A percentile compares a stretch with the other conserved stretches of the same genome.
Conservation (phyloP, 306 rosid species). For the Fragaria vesca region DNA sequence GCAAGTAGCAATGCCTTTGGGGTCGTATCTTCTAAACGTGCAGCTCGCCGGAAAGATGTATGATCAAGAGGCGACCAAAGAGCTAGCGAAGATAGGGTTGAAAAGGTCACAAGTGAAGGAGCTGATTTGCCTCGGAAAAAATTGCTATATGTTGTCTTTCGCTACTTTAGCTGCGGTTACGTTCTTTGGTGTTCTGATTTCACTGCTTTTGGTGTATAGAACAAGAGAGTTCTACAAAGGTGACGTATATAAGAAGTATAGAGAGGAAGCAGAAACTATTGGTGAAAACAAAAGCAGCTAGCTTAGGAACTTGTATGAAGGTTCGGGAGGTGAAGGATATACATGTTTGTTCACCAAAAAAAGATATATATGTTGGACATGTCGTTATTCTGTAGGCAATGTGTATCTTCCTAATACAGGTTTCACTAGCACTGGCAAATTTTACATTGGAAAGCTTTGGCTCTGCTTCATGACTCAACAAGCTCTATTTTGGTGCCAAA, state of each 20-base stretch:
- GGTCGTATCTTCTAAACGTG: constrained; percentile 9
- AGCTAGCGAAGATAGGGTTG: constrained; percentile 29
- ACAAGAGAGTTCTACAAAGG: constrained; percentile 20
- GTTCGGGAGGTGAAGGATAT: background rate
- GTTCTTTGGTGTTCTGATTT: constrained; percentile 9
- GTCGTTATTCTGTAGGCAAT: too few species aligned
- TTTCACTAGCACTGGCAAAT: too few species aligned
- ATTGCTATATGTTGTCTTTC: constrained; percentile 30
- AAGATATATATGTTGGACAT: too few species aligned
- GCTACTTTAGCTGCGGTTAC: background rate
- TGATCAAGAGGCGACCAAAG: constrained; percentile 14
- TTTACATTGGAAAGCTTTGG: too few species aligned
- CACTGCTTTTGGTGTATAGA: constrained; percentile 11
- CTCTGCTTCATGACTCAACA: too few species aligned
- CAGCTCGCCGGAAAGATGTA: constrained; percentile 10
- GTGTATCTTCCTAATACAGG: too few species aligned
- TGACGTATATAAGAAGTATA: constrained; percentile 18
- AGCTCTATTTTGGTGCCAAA: too few species aligned
- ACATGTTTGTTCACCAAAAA: too few species aligned
- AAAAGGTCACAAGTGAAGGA: constrained; percentile 31
- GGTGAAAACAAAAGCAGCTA: background rate
- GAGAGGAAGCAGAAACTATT: background rate
- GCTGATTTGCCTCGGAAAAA: constrained; percentile 33
- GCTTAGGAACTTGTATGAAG: background rate
- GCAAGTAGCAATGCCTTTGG: constrained; percentile 18